These are phyloP conservation scores for Gossypium trilobum DNA, from an alignment of 441 rosid species.

Conservation along the genomic window DNA sequence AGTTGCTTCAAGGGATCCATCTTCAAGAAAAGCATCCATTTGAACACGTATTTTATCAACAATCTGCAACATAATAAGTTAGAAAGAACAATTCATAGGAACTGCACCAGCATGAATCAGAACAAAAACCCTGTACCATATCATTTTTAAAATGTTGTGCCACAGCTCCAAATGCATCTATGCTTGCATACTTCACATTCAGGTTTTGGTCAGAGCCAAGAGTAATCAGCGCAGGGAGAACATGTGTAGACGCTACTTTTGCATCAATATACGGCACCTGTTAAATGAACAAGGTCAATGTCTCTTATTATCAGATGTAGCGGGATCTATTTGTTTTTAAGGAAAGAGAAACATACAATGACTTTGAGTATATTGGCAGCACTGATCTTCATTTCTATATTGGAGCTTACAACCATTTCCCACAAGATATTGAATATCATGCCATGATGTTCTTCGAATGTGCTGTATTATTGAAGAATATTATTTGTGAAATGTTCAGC, in stretches of 20 bases:
- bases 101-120: conserved; percentile 8
- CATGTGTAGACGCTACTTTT: conserved; percentile 69
- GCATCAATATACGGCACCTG: conserved; percentile 82
- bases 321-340: conserved; percentile 10
- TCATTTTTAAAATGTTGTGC: conserved; percentile 92
- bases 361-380: conserved; percentile 75
- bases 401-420: conserved; percentile 93
- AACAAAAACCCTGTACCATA: conserved; percentile 38
- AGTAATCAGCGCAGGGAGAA: conserved; percentile 84
- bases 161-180: conserved; percentile 93
- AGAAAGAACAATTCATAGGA: conserved; percentile 9
- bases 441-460: conserved; percentile 70
- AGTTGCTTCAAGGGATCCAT: conserved; percentile 93
- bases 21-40: conserved; percentile 99
- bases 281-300: conserved; percentile 13
- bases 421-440: conserved; percentile 77
- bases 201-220: conserved; percentile 95
- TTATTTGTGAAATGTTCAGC: conserved; percentile 16
- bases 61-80: conserved; percentile 43
- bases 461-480: conserved; percentile 45
- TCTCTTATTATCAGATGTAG: background rate
- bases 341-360: conserved; percentile 47
- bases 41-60: conserved; percentile 96
- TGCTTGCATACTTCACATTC: conserved; percentile 88
- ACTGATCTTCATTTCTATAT: conserved; percentile 63